A percentile compares a stretch with the other conserved stretches of the same genome.
These are phyloP conservation scores for Coemansia pectinata DNA, from an alignment of 192 early-diverging fungal genomes.

Conservation along the genomic window DNA sequence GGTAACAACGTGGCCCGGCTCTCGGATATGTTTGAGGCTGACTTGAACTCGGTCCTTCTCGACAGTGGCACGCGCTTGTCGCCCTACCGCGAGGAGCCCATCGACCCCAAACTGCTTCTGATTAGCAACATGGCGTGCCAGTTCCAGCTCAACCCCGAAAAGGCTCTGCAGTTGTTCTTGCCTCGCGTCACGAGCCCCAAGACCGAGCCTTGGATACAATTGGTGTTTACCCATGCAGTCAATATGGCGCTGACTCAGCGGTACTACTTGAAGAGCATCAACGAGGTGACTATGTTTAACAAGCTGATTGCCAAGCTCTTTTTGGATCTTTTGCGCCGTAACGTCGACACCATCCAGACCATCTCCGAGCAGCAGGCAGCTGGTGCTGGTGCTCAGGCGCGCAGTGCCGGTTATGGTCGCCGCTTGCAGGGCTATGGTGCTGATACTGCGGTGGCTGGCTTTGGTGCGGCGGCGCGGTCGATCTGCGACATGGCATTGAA, in stretches of 20 bases:
- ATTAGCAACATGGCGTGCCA: slow-evolving; percentile 73
- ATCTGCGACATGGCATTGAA: slow-evolving; percentile 56
- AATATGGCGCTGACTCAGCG: slow-evolving; percentile 26
- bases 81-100: slow-evolving; percentile 58
- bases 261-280: slow-evolving; percentile 27
- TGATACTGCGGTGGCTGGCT: slow-evolving; percentile 2
- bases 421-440: slow-evolving; percentile 23
- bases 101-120: slow-evolving; percentile 76
- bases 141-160: slow-evolving; percentile 75
- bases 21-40: slow-evolving; percentile 40
- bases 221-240: slow-evolving; percentile 78
- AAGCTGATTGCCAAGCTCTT: slow-evolving; percentile 46
- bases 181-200: slow-evolving; percentile 68
- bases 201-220: slow-evolving; percentile 73
- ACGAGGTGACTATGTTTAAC: slow-evolving; percentile 27
- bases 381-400: slow-evolving; percentile 25
- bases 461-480: slow-evolving; percentile 16
- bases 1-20: slow-evolving; percentile 45
- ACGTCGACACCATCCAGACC: slow-evolving; percentile 51
- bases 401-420: slow-evolving; percentile 40
- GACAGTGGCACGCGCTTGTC: slow-evolving; percentile 49
- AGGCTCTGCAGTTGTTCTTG: slow-evolving; percentile 70
- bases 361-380: slow-evolving; percentile 53
- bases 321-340: slow-evolving; percentile 46
- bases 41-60: slow-evolving; percentile 43